Evolutionary conservation across 805 yeast genomes (phyloP).

Genomic region (Candida montana): DNA sequence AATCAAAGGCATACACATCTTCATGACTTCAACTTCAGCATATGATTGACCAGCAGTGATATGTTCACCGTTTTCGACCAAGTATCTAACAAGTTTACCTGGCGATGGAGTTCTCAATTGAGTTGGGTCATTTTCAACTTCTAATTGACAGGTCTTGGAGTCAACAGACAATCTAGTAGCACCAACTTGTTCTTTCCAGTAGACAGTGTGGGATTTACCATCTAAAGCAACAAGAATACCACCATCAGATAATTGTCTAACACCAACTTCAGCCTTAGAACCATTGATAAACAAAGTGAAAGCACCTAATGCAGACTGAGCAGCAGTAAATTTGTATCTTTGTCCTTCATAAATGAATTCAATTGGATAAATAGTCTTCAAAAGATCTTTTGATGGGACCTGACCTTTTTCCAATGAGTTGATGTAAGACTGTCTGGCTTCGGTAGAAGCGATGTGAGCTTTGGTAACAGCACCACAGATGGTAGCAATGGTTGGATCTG

Average conservation of each 20-base stretch:
- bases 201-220: slow-evolving; percentile 91
- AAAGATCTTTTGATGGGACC: slow-evolving; percentile 75
- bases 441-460: slow-evolving; percentile 77
- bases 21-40: slow-evolving; percentile 99
- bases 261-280: slow-evolving; percentile 82
- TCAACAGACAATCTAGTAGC: slow-evolving; percentile 94
- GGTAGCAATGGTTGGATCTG: slow-evolving; percentile 85
- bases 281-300: slow-evolving; percentile 93
- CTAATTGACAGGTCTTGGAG: slow-evolving; percentile 89
- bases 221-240: slow-evolving; percentile 83
- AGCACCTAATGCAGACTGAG: slow-evolving; percentile 79
- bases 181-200: slow-evolving; percentile 96
- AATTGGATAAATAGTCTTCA: slow-evolving; percentile 85
- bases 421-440: slow-evolving; percentile 62
- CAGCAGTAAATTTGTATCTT: slow-evolving; percentile 92
- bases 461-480: slow-evolving; percentile 98
- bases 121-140: slow-evolving; percentile 96
- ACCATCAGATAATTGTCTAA: slow-evolving; percentile 87
- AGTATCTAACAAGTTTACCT: slow-evolving; percentile 89
- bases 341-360: slow-evolving; percentile 95
- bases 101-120: slow-evolving; percentile 98
- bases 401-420: slow-evolving; percentile 90
- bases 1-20: slow-evolving; percentile 97
- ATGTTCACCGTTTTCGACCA: slow-evolving; percentile 95
- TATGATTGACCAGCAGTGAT: slow-evolving; percentile 85